A percentile compares a stretch with the other conserved stretches of the same genome.
These are phyloP conservation scores for Vaccinium macrocarpon DNA, from an alignment of 148 eudicot genomes.

Conservation along the genomic window DNA sequence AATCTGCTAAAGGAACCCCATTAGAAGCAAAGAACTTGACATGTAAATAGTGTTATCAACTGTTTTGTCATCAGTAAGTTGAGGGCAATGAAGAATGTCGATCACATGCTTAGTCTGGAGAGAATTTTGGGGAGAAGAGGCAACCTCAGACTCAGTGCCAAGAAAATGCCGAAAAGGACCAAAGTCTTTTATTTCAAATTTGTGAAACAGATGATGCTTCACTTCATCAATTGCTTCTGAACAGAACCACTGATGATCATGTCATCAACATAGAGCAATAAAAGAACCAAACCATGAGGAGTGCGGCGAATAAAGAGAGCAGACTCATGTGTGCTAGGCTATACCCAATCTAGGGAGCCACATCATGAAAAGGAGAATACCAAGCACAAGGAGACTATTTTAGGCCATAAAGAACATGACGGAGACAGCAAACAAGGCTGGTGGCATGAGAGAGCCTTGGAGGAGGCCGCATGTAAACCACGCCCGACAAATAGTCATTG, in stretches of 20 bases:
- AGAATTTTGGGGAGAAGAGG: not conserved
- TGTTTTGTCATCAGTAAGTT: not conserved
- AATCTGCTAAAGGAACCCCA: too few relatives aligned
- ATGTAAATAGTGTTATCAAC: not conserved
- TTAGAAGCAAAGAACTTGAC: too few relatives aligned
- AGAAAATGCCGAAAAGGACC: not conserved
- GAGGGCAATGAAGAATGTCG: not conserved
- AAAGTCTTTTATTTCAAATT: not conserved
- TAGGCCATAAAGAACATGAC: not conserved
- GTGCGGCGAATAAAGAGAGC: too few relatives aligned
- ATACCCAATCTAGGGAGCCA: not conserved
- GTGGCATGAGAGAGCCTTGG: not conserved
- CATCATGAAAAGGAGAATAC: not conserved
- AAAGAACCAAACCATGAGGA: too few relatives aligned
- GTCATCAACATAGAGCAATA: too few relatives aligned
- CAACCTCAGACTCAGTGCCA: not conserved
- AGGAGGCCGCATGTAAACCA: not conserved
- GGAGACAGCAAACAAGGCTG: not conserved
- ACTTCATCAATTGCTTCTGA: not conserved
- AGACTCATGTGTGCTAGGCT: not conserved
- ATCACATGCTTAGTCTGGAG: too few relatives aligned
- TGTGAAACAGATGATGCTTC: not conserved
- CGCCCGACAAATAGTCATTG: not conserved
- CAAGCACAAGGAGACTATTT: not conserved
- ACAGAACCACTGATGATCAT: not conserved